phyloP scores from a whole-genome alignment of 805 yeast species.

The Lipomyces mesembrius region DNA sequence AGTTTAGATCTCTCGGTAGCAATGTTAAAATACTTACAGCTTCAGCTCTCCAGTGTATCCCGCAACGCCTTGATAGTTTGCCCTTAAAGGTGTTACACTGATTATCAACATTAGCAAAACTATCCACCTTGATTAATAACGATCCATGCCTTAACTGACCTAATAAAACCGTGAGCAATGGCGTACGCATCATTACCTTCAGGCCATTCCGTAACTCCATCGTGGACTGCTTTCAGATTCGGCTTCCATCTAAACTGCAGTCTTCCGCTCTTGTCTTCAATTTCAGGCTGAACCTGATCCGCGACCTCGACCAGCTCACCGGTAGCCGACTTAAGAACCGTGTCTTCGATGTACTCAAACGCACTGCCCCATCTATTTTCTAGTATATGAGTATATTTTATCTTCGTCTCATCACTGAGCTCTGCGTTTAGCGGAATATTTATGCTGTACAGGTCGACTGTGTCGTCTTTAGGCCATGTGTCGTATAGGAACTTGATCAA shows the following conservation, averaged over 20 bases:
- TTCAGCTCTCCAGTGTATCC: slow-evolving; percentile 59
- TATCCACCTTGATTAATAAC: background rate
- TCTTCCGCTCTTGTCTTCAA: slow-evolving; percentile 53
- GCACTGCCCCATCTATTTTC: slow-evolving; percentile 80
- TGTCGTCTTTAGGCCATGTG: slow-evolving; percentile 57
- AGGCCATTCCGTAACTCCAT: slow-evolving; percentile 52
- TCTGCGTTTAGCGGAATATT: slow-evolving; percentile 76
- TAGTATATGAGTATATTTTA: slow-evolving; percentile 76
- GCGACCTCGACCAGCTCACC: slow-evolving; percentile 28
- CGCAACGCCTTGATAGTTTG: slow-evolving; percentile 66
- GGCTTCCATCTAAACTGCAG: slow-evolving; percentile 79
- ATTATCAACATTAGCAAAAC: slow-evolving; percentile 3
- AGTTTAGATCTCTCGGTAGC: background rate
- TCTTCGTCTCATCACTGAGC: slow-evolving; percentile 63
- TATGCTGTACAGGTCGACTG: slow-evolving; percentile 75
- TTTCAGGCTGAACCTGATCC: slow-evolving; percentile 46
- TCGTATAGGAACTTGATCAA: slow-evolving; percentile 62
- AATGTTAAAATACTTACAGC: slow-evolving; percentile 47
- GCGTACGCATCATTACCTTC: slow-evolving; percentile 72
- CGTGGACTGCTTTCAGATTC: slow-evolving; percentile 69
- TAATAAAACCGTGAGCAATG: slow-evolving; percentile 61
- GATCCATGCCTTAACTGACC: slow-evolving; percentile 44
- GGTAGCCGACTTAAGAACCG: slow-evolving; percentile 29
- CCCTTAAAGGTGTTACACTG: slow-evolving; percentile 71
- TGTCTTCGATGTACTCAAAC: slow-evolving; percentile 47